A percentile compares a stretch with the other conserved stretches of the same genome.
Conservation (phyloP, 768 basidiomycete genomes). For the Pleurotus giganteus region DNA sequence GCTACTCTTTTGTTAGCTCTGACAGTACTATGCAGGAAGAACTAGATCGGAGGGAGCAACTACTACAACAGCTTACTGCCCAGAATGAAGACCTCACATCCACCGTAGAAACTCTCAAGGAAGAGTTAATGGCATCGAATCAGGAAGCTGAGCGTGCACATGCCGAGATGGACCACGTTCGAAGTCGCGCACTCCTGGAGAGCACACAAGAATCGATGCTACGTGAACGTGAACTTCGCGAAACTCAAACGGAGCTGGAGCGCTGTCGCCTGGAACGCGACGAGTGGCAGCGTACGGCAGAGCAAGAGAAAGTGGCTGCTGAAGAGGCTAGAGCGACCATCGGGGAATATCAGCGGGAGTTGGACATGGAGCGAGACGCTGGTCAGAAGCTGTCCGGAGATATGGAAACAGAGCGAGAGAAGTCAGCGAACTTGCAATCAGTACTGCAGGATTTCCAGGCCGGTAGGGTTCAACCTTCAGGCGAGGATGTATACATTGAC, state of each 20-base stretch:
- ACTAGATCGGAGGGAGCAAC: slow-evolving; percentile 88
- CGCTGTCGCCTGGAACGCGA: slow-evolving; percentile 77
- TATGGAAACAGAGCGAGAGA: slow-evolving; percentile 69
- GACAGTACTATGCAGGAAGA: slow-evolving; percentile 71
- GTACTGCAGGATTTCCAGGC: slow-evolving; percentile 95
- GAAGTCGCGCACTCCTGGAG: slow-evolving; percentile 62
- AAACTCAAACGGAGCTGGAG: slow-evolving; percentile 85
- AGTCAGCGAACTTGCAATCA: slow-evolving; percentile 80
- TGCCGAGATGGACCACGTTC: slow-evolving; percentile 65
- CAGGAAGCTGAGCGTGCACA: slow-evolving; percentile 72
- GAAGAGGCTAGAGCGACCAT: slow-evolving; percentile 67
- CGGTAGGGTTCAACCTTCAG: slow-evolving; percentile 46
- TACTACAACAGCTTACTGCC: slow-evolving; percentile 72
- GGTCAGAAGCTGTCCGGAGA: slow-evolving; percentile 53
- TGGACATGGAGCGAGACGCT: slow-evolving; percentile 64
- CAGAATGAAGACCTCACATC: slow-evolving; percentile 72
- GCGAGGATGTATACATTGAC: slow-evolving; percentile 9
- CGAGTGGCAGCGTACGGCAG: slow-evolving; percentile 49
- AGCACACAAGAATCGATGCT: slow-evolving; percentile 65
- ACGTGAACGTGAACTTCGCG: slow-evolving; percentile 79
- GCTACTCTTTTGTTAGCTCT: slow-evolving; percentile 2
- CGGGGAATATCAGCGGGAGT: slow-evolving; percentile 57
- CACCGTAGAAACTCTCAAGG: slow-evolving; percentile 77
- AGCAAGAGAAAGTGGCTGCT: slow-evolving; percentile 63
- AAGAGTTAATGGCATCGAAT: slow-evolving; percentile 75